Conservation (phyloP, 352 stramenopile genomes). For the Pythium dissotocum region DNA sequence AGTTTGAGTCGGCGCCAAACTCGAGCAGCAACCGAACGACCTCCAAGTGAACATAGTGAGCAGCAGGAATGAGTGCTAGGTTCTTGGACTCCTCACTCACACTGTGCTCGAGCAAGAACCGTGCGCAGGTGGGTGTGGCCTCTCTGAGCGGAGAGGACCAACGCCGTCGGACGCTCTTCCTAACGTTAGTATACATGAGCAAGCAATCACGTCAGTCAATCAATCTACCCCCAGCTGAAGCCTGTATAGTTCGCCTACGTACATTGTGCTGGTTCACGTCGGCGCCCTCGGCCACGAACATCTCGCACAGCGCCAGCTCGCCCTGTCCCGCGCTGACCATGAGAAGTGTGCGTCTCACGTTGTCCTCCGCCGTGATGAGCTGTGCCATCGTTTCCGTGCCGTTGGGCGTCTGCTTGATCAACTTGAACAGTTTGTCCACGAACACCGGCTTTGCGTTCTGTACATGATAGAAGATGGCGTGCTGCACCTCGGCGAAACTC, state of each 20-base stretch:
- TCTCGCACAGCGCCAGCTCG: constrained; percentile 48
- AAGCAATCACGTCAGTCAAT: not conserved
- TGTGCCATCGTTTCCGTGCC: constrained; percentile 49
- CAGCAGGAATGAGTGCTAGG: constrained; percentile 81
- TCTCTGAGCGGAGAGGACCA: constrained; percentile 84
- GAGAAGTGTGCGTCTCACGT: constrained; percentile 74
- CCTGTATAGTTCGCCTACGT: too few species aligned
- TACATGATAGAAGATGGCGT: constrained; percentile 58
- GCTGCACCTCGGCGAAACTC: constrained; percentile 60
- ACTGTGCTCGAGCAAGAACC: constrained; percentile 62
- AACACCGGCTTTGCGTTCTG: constrained; percentile 47
- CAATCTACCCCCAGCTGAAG: too few species aligned
- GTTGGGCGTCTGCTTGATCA: constrained; percentile 54
- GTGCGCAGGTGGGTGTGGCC: constrained; percentile 67
- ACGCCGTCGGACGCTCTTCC: constrained; percentile 77
- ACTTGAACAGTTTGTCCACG: constrained; percentile 62
- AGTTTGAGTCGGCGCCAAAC: constrained; percentile 73
- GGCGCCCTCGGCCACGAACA: constrained; percentile 67
- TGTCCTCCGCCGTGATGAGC: constrained; percentile 63
- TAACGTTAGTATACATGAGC: constrained; percentile 24
- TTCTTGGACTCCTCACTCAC: constrained; percentile 84
- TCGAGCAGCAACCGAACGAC: constrained; percentile 77
- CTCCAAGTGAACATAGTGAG: constrained; percentile 78
- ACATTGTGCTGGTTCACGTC: constrained; percentile 85
- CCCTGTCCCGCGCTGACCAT: constrained; percentile 80